Evolutionary conservation across 2,329 filamentous ascomycete species (phyloP), one percentile per base, ranked within the genome.

Genomic region (Aspergillus calidoustus): DNA sequence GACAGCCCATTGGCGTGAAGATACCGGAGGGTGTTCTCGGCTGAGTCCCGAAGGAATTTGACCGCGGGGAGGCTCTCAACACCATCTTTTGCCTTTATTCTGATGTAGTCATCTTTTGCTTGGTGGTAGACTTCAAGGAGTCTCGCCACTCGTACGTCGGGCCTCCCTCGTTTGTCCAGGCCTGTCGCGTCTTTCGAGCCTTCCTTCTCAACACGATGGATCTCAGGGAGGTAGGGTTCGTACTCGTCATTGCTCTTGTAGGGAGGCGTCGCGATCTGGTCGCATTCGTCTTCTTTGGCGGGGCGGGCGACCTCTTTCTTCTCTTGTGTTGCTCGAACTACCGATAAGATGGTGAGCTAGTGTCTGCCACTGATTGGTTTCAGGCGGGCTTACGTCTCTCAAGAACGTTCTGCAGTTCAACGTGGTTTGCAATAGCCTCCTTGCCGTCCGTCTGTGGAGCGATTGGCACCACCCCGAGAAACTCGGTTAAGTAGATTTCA

Each of bases 11-110:
- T 66, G 9, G 68, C 57, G 28, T 66, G 61, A 8, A 81, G 66
- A 51, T 77, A 77, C 15, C 69, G 67, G 17, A 79, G 68, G 1
- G 73, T 69, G 57, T 80, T 80, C 60, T 81, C 79, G 6, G 78
- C 77, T 1, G 77, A 80, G 64, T 81, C 79, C 3, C 79, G 76
- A 28, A 81, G 74, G 54, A 80, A 81, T 53, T 75, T 76, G 25
- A 77, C 75, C 1, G 72, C 68, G 23, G 68, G 64, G 41, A 69
- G 65, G 34, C 67, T 68, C 4, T 68, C 61, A 3, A 68, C 57
- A 31, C 67, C 70, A 31, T 74, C 64, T 31, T 57, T 62, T 43
- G 69, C 58, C 43, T 69, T 66, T 31, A 73, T 61, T 4, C 63
- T 64, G 60, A 75, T 69, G 64, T 77, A 79, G 6, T 81, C 77